These are phyloP conservation scores for Xerocomus nothofagi DNA, from an alignment of 1,284 basidiomycete species.

Conservation along the genomic window DNA sequence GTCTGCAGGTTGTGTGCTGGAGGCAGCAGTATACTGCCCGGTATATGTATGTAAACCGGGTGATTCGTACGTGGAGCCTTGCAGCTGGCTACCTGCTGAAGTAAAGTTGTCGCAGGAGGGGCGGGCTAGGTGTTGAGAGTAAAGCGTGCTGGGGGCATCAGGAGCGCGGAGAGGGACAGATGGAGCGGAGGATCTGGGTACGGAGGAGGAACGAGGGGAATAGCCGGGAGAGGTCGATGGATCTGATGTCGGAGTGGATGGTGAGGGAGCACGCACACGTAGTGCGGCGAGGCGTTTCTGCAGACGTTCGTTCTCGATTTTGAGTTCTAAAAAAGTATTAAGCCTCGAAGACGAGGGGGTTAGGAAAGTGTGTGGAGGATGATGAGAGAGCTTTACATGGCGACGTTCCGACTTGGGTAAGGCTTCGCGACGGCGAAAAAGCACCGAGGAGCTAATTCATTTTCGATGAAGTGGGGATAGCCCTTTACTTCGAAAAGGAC, in stretches of 20 bases:
- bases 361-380: constrained; percentile 5
- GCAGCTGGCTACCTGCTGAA: constrained; percentile 14
- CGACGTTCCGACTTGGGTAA: constrained; percentile 70
- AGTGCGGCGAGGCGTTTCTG: constrained; percentile 52
- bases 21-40: constrained; percentile 18
- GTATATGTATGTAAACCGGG: constrained; percentile 13
- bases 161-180: constrained; percentile 13
- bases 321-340: constrained; percentile 75
- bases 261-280: constrained; percentile 30
- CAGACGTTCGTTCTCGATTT: constrained; percentile 73
- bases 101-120: constrained; percentile 20
- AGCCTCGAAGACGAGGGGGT: constrained; percentile 48
- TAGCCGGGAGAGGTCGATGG: constrained; percentile 22
- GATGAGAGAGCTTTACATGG: constrained; percentile 51
- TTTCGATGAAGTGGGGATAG: constrained; percentile 55
- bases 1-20: constrained; percentile 22
- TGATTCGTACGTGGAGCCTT: constrained; percentile 22
- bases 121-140: constrained; percentile 13
- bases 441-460: constrained; percentile 47
- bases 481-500: constrained; percentile 76
- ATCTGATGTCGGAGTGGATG: constrained; percentile 17
- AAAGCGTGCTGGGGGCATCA: constrained; percentile 14
- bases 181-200: constrained; percentile 7
- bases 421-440: constrained; percentile 76
- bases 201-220: constrained; percentile 17